A percentile compares a stretch with the other conserved stretches of the same genome.
Evolutionary conservation across 345 rosid species (phyloP).

Genomic region (Pelargonium nanum): DNA sequence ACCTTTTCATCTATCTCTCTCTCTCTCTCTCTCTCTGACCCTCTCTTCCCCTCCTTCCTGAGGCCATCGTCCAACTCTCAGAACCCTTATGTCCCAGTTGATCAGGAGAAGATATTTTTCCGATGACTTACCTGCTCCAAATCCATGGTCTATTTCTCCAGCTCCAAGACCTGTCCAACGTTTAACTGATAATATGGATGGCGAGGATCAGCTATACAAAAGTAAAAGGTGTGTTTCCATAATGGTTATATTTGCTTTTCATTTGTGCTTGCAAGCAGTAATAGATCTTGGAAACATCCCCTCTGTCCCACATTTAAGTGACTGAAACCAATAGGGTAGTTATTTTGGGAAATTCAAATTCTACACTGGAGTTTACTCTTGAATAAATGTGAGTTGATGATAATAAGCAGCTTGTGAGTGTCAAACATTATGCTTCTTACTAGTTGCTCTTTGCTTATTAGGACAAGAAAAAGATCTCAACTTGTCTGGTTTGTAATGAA

Average conservation of each 20-base stretch:
- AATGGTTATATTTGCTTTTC: not conserved
- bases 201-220: conserved; percentile 61
- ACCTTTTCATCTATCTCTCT: not conserved
- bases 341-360: too few relatives aligned
- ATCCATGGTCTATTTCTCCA: conserved; percentile 67
- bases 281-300: not conserved
- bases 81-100: conserved; percentile 34
- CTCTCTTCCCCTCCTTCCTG: not conserved
- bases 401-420: too few relatives aligned
- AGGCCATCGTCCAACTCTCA: not conserved
- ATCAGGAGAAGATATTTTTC: conserved; percentile 91
- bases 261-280: conserved; percentile 2
- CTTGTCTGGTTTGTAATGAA: too few relatives aligned
- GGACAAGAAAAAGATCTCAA: too few relatives aligned
- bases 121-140: conserved; percentile 62
- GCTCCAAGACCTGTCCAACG: conserved; percentile 48
- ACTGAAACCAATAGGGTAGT: too few relatives aligned
- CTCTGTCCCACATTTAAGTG: too few relatives aligned
- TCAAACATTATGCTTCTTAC: too few relatives aligned
- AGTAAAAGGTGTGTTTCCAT: conserved; percentile 37
- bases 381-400: too few relatives aligned
- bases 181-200: conserved; percentile 56
- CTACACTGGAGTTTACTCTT: too few relatives aligned
- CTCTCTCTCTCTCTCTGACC: not conserved
- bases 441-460: too few relatives aligned